Base-by-base conservation (phyloP, 305 asterid species). In the Fraxinus angustifolia region DNA sequence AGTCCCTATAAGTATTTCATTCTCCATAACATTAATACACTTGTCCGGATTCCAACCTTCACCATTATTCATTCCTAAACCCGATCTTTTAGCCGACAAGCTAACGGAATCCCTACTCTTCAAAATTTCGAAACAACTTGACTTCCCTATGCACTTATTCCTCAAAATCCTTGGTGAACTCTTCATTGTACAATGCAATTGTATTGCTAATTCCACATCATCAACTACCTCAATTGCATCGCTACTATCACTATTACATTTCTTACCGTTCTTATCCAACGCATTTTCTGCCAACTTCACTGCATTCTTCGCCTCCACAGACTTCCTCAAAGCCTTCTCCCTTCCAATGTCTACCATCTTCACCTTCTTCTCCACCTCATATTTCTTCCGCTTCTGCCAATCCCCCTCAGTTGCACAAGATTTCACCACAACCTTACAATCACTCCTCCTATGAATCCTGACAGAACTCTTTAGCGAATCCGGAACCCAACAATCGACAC, bases 401-500 rank as follows among this genome's bases (percentile, higher is more conserved):
- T 76, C 88, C 73, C 75, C 82, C 82, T 75, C 19, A 31, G 31
- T 83, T 60, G 78, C 78, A 73, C 45, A 50, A 31, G 65, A 28
- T 81, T 82, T 87, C 36, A 8, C 11, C 85, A 80, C 81, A 50
- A 68, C 83, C 79, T 77, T 85, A 67, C 36, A 68, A 85, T 80
- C 88, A 83, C 83, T 79, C 85, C 76, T 83, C 90, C 82, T 84
- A 78, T 45, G 35, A 75, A 74, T 78, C 83, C 80, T 83, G 83
- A 88, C 60, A 34, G 93, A 89, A 42, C 83, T 90, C 87, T 85
- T 91, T 14, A 93, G 90, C 89, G 72, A 80, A 12, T 88, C 89
- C 23, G 99, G 99, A 73, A 96, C 90, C 99, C 99, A 96, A 87
- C 99, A 96, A 89, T 96, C 99, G 33, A 93, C 82, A 80, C 99